Conservation (phyloP, 805 yeast species). For the Myxozyma neglecta region DNA sequence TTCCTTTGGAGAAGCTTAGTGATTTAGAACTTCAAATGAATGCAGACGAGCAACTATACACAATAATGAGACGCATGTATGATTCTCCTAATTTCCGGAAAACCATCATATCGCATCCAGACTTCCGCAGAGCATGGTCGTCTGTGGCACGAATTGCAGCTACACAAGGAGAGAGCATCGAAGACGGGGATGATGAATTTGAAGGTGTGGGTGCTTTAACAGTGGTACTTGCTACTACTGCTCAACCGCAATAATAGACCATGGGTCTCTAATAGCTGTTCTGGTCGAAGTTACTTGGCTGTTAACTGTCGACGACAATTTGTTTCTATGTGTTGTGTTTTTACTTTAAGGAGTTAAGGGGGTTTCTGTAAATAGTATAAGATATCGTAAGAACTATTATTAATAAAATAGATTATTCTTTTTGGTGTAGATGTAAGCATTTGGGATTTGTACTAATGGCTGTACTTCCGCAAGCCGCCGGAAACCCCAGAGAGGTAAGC, state of each 20-base stretch:
- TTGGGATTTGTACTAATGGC: neutral
- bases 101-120: neutral
- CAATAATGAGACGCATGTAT: slow-evolving; percentile 8
- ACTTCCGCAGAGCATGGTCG: slow-evolving; percentile 9
- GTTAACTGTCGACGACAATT: neutral
- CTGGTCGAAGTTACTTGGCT: neutral
- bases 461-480: slow-evolving; percentile 7
- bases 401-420: neutral
- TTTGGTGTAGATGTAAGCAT: neutral
- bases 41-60: slow-evolving; percentile 12
- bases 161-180: neutral
- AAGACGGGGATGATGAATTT: neutral
- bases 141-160: neutral
- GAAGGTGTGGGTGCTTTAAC: neutral
- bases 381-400: neutral
- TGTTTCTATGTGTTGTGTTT: neutral
- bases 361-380: neutral
- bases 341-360: neutral
- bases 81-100: neutral
- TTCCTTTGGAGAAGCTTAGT: slow-evolving; percentile 3
- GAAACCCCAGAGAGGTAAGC: neutral
- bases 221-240: neutral
- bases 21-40: neutral
- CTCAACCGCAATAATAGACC: no score
- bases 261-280: no score